A percentile compares a stretch with the other conserved stretches of the same genome.
Evolutionary conservation across 164 flowering plant genomes (phyloP).

Genomic region (Akebia trifoliata): DNA sequence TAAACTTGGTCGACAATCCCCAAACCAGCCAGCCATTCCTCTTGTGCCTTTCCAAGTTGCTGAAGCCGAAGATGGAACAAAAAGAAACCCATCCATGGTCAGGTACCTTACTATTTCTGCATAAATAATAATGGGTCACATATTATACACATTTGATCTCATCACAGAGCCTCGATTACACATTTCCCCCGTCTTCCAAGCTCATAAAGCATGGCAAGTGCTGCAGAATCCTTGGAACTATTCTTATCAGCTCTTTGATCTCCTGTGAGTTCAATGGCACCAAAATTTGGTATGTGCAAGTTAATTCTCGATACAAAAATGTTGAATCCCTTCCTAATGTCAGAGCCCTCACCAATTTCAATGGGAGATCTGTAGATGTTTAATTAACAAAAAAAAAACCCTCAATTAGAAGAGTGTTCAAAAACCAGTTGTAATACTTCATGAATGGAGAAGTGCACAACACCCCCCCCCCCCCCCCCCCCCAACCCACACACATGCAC

Average conservation of each 20-base stretch:
- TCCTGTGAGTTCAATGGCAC: constrained; percentile 46
- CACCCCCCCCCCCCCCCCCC: no score
- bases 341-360: constrained; percentile 41
- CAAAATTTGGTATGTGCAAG: constrained; percentile 53
- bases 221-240: constrained; percentile 80
- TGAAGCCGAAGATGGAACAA: no score
- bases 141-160: neutral
- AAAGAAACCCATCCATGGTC: neutral
- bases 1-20: no score
- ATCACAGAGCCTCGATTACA: constrained; percentile 23
- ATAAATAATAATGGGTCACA: neutral
- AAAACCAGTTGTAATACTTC: no score
- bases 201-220: constrained; percentile 49
- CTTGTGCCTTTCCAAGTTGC: no score
- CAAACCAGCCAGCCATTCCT: no score
- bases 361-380: constrained; percentile 32
- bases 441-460: no score
- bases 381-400: neutral
- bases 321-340: constrained; percentile 33
- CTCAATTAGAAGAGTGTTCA: neutral
- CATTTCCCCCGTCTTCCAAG: constrained; percentile 51
- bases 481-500: no score
- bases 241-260: constrained; percentile 76
- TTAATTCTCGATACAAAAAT: constrained; percentile 51
- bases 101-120: no score